A percentile compares a stretch with the other conserved stretches of the same genome.
Evolutionary conservation across 1,284 basidiomycete species (phyloP).

Genomic region (Trametes polyzona): DNA sequence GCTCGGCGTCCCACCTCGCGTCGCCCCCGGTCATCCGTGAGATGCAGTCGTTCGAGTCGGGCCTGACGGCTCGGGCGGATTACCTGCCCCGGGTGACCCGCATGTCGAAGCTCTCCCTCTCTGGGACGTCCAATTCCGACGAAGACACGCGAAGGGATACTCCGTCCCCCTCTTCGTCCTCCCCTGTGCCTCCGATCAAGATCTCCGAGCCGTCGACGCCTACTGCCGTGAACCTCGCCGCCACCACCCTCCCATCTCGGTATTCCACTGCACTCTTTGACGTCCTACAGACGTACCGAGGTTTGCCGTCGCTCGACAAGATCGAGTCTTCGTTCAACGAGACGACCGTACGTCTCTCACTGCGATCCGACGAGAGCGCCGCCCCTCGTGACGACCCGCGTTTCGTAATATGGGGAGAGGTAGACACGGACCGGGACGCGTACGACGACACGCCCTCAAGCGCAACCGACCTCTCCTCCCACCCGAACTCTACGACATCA

Average conservation of each 20-base stretch:
- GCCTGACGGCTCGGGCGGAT: slow-evolving; percentile 65
- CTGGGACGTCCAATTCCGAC: slow-evolving; percentile 20
- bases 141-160: slow-evolving; percentile 19
- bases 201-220: slow-evolving; percentile 14
- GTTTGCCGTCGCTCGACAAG: slow-evolving; percentile 69
- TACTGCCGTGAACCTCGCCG: slow-evolving; percentile 25
- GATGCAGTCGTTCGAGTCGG: slow-evolving; percentile 83
- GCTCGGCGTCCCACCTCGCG: slow-evolving; percentile 41
- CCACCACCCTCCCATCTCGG: slow-evolving; percentile 58
- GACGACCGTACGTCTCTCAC: slow-evolving; percentile 68
- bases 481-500: slow-evolving; percentile 35
- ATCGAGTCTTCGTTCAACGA: slow-evolving; percentile 48
- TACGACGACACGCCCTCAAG: slow-evolving; percentile 46
- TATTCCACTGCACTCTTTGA: slow-evolving; percentile 79
- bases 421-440: slow-evolving; percentile 45
- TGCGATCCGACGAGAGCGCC: slow-evolving; percentile 64
- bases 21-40: slow-evolving; percentile 63
- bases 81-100: slow-evolving; percentile 25
- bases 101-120: slow-evolving; percentile 25
- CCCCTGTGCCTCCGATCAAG: slow-evolving; percentile 17
- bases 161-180: slow-evolving; percentile 2
- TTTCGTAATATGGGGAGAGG: slow-evolving; percentile 87
- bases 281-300: slow-evolving; percentile 79
- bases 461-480: slow-evolving; percentile 49
- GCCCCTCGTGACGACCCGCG: slow-evolving; percentile 82